A percentile compares a stretch with the other conserved stretches of the same genome.
phyloP scores from a whole-genome alignment of 192 early-diverging fungal genomes.

The Coemansia sp. region DNA sequence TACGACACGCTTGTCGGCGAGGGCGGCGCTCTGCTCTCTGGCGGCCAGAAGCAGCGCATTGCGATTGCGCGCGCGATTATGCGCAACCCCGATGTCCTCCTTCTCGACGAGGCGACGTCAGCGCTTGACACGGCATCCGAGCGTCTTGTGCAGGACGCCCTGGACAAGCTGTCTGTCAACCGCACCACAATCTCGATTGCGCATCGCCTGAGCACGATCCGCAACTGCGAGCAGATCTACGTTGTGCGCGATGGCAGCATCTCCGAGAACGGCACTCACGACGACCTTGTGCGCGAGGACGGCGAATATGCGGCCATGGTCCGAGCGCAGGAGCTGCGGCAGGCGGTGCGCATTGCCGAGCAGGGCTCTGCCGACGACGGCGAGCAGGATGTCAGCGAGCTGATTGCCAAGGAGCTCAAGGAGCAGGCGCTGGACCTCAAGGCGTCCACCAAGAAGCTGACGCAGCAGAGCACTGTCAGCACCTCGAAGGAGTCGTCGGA shows the following conservation, averaged over 20 bases:
- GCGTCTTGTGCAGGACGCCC: slow-evolving; percentile 74
- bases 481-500: background rate
- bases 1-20: slow-evolving; percentile 89
- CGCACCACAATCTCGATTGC: slow-evolving; percentile 92
- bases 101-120: slow-evolving; percentile 86
- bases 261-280: slow-evolving; percentile 74
- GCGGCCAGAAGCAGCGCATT: slow-evolving; percentile 94
- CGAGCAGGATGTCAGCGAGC: slow-evolving; percentile 21
- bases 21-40: slow-evolving; percentile 71
- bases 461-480: slow-evolving; percentile 4
- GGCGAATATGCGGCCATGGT: slow-evolving; percentile 55
- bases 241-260: slow-evolving; percentile 74
- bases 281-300: slow-evolving; percentile 63
- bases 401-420: slow-evolving; percentile 37
- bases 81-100: slow-evolving; percentile 77
- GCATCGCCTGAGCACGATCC: slow-evolving; percentile 84
- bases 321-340: slow-evolving; percentile 78
- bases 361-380: slow-evolving; percentile 11
- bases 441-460: slow-evolving; percentile 20
- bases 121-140: slow-evolving; percentile 81
- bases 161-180: slow-evolving; percentile 67
- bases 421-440: slow-evolving; percentile 38
- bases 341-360: slow-evolving; percentile 55
- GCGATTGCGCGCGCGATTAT: slow-evolving; percentile 90
- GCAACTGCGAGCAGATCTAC: slow-evolving; percentile 81